These are phyloP conservation scores for Trichoderma sp. DNA, from an alignment of 2,329 filamentous ascomycete species.

Conservation along the genomic window DNA sequence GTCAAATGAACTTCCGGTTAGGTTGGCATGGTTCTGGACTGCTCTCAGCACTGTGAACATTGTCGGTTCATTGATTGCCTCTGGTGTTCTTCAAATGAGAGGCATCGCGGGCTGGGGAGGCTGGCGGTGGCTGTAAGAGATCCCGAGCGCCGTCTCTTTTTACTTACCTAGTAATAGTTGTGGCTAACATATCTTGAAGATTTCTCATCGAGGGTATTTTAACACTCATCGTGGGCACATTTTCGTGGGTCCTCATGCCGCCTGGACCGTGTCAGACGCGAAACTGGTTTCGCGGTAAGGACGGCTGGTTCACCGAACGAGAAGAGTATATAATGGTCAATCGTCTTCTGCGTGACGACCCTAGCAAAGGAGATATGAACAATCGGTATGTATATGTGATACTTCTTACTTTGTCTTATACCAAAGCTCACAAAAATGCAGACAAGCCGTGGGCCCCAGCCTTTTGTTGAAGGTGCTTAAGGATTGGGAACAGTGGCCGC, in stretches of 20 bases:
- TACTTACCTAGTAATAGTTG: conserved; percentile 42
- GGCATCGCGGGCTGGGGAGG: conserved; percentile 34
- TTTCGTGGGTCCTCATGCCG: conserved; percentile 46
- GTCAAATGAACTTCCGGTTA: conserved; percentile 30
- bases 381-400: conserved; percentile 39
- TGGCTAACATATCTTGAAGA: conserved; percentile 20
- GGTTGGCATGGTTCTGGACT: conserved; percentile 33
- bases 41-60: conserved; percentile 28
- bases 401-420: too few species aligned
- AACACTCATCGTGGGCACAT: conserved; percentile 42
- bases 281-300: conserved; percentile 53
- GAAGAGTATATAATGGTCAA: conserved; percentile 59
- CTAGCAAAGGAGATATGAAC: conserved; percentile 51
- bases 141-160: neutral
- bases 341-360: conserved; percentile 53
- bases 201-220: conserved; percentile 41
- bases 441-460: conserved; percentile 47
- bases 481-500: conserved; percentile 55
- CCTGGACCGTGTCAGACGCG: conserved; percentile 48
- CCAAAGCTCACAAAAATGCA: conserved; percentile 17
- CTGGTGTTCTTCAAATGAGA: conserved; percentile 29
- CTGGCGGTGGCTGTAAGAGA: conserved; percentile 28
- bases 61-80: conserved; percentile 28
- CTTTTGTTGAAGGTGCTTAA: conserved; percentile 46
- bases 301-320: conserved; percentile 54